Evolutionary conservation across 148 eudicot genomes (phyloP).

Genomic region (Chenopodium album): DNA sequence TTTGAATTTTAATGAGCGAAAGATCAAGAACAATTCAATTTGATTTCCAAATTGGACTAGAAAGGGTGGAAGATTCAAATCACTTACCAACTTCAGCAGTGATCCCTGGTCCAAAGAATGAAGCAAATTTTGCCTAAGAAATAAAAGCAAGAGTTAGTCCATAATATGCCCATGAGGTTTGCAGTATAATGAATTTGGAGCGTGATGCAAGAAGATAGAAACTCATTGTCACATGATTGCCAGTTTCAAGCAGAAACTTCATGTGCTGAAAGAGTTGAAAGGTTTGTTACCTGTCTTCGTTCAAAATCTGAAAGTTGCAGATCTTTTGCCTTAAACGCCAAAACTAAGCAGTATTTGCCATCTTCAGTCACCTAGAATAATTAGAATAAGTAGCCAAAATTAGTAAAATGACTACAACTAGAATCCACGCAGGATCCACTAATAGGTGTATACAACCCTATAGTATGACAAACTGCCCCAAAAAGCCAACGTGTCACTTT

Average conservation of each 20-base stretch:
- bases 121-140: conserved; percentile 78
- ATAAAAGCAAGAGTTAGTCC: conserved; percentile 14
- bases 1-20: not conserved
- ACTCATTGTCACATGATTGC: not conserved
- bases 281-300: conserved; percentile 67
- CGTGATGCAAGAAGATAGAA: not conserved
- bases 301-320: conserved; percentile 84
- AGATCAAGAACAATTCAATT: not conserved
- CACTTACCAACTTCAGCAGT: conserved; percentile 83
- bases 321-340: conserved; percentile 82
- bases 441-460: not conserved
- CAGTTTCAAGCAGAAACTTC: not conserved
- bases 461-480: not conserved
- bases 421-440: not conserved
- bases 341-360: conserved; percentile 75
- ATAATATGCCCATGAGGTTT: not conserved
- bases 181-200: not conserved
- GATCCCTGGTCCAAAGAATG: conserved; percentile 97
- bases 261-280: not conserved
- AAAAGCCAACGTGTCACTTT: not conserved
- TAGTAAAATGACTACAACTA: not conserved
- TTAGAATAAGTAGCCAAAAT: conserved; percentile 16
- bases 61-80: not conserved
- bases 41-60: not conserved
- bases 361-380: conserved; percentile 70